Conservation (phyloP, 768 basidiomycete genomes). For the Multifurca ochricompacta region DNA sequence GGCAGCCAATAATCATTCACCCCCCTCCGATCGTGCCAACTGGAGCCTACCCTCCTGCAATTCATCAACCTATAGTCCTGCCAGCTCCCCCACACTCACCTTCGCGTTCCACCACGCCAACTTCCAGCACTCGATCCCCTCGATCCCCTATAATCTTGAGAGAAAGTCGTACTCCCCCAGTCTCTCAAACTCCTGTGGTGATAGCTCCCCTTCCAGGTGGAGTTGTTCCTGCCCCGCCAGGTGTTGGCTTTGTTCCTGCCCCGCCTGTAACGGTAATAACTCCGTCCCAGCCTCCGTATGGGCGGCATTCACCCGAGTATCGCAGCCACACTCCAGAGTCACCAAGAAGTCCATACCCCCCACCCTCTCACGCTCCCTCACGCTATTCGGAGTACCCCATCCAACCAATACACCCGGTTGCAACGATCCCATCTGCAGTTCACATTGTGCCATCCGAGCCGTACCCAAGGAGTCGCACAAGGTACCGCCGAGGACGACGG, state of each 20-base stretch:
- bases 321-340: background rate
- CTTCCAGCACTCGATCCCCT: background rate
- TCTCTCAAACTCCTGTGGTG: background rate
- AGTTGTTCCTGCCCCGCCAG: background rate
- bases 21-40: background rate
- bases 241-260: background rate
- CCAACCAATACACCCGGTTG: background rate
- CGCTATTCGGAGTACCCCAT: background rate
- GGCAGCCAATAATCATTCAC: constrained; percentile 11
- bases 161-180: background rate
- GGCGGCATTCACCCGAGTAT: background rate
- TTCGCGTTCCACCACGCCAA: background rate
- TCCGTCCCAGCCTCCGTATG: background rate
- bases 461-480: background rate
- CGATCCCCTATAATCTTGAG: background rate
- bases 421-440: background rate
- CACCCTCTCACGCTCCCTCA: constrained; percentile 1
- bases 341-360: background rate
- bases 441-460: background rate
- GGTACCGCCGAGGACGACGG: background rate
- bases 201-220: background rate
- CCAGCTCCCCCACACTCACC: background rate
- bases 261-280: background rate
- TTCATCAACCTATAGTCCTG: background rate
- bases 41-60: background rate